Percentiles rank a stretch among this genome's conserved stretches.
These are phyloP conservation scores for Solanum pinnatisectum DNA, from an alignment of 257 asterid species.

Conservation along the genomic window DNA sequence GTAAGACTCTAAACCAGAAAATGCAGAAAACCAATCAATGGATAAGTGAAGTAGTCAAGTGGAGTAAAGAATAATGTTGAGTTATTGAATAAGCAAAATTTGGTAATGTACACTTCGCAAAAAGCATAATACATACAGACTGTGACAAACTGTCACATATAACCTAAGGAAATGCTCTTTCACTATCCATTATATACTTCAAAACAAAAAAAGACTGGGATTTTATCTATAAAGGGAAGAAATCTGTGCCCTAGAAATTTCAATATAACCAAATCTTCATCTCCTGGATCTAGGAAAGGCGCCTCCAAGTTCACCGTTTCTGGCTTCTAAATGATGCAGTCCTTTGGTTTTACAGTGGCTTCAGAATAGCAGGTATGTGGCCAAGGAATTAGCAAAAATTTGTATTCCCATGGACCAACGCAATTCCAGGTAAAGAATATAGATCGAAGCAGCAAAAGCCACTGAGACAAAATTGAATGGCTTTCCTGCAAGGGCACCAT, in stretches of 20 bases:
- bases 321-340: constrained; percentile 10
- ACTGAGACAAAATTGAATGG: constrained; percentile 9
- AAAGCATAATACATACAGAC: constrained; percentile 46
- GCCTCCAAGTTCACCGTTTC: constrained; percentile 20
- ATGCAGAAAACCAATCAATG: neutral
- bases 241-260: constrained; percentile 18
- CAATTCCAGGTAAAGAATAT: constrained; percentile 5
- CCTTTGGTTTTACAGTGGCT: constrained; percentile 12
- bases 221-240: constrained; percentile 16
- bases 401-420: constrained; percentile 10
- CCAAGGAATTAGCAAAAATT: constrained; percentile 22
- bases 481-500: constrained; percentile 8
- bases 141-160: constrained; percentile 24
- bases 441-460: constrained; percentile 17
- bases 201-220: constrained; percentile 26
- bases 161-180: constrained; percentile 31
- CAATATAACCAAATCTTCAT: constrained; percentile 16
- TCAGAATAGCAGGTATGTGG: constrained; percentile 16
- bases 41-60: neutral
- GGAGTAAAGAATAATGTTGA: constrained; percentile 1
- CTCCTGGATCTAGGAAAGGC: constrained; percentile 16
- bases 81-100: constrained; percentile 26
- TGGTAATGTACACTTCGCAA: constrained; percentile 51
- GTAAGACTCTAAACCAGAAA: neutral
- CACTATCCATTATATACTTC: constrained; percentile 59